Percentiles rank a stretch among this genome's conserved stretches.
These are phyloP conservation scores for Eucalyptus pauciflora DNA, from an alignment of 345 rosid species.

Conservation along the genomic window DNA sequence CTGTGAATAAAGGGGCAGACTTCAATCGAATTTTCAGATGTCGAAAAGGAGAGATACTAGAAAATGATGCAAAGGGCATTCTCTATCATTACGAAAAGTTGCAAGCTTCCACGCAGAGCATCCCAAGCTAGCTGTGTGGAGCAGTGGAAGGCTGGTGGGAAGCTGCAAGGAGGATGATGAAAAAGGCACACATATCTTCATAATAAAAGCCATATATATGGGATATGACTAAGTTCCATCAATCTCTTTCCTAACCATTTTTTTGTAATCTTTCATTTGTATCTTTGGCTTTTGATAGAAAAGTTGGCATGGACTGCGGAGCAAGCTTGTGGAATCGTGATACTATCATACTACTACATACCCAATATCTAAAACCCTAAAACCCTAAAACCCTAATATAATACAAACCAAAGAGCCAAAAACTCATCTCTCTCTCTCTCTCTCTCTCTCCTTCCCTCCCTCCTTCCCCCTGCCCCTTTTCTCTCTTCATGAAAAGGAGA, in stretches of 20 bases:
- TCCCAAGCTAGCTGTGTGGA: not conserved
- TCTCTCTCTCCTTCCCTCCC: not conserved
- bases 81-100: not conserved
- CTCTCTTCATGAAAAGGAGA: not conserved
- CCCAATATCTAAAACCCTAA: not conserved
- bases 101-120: not conserved
- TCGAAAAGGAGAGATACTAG: not conserved
- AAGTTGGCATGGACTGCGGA: not conserved
- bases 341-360: not conserved
- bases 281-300: not conserved
- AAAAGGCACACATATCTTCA: not conserved
- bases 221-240: not conserved
- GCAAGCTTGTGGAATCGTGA: not conserved
- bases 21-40: not conserved
- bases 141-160: not conserved
- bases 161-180: not conserved
- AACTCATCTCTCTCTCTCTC: not conserved
- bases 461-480: not conserved
- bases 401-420: not conserved
- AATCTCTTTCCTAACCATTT: not conserved
- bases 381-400: not conserved
- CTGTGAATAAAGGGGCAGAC: not conserved
- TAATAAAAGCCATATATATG: not conserved
- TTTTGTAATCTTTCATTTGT: not conserved
- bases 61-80: not conserved